Conservation (phyloP, 345 rosid species). For the Noccaea caerulescens region DNA sequence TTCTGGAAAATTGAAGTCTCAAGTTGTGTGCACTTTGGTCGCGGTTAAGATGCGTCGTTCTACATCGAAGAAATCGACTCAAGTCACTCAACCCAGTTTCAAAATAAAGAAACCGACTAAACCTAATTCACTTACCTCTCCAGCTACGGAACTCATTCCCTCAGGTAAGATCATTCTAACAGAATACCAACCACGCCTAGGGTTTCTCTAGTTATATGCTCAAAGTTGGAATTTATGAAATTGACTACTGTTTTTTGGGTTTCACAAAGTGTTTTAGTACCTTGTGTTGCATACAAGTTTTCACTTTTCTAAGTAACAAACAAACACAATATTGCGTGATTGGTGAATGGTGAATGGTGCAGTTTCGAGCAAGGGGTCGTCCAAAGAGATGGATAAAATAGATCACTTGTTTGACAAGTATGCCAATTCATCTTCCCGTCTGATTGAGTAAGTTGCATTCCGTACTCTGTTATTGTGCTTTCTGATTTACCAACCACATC, state of each 20-base stretch:
- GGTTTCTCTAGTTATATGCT: conserved; percentile 27
- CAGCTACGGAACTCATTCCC: conserved; percentile 83
- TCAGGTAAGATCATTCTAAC: conserved; percentile 52
- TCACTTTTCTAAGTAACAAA: neutral
- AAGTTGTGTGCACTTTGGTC: conserved; percentile 17
- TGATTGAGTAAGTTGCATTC: conserved; percentile 74
- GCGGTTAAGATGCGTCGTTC: conserved; percentile 82
- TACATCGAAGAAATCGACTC: conserved; percentile 52
- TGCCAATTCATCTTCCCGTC: conserved; percentile 68
- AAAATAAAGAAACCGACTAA: conserved; percentile 58
- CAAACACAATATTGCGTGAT: neutral
- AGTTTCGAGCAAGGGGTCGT: conserved; percentile 83
- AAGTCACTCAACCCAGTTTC: too few relatives aligned
- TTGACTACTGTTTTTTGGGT: neutral
- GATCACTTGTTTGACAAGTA: conserved; percentile 68
- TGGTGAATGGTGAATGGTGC: conserved; percentile 28
- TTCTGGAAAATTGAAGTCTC: conserved; percentile 5
- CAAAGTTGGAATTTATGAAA: neutral
- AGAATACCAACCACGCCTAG: conserved; percentile 15
- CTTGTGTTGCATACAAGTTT: neutral
- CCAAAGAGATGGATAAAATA: conserved; percentile 86
- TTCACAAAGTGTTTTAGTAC: too few relatives aligned
- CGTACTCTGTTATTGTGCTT: too few relatives aligned
- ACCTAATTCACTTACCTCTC: conserved; percentile 54
- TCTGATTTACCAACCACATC: too few relatives aligned